Base-by-base conservation (phyloP, 2,329 filamentous ascomycete genomes). In the Pyrenophora seminiperda region DNA sequence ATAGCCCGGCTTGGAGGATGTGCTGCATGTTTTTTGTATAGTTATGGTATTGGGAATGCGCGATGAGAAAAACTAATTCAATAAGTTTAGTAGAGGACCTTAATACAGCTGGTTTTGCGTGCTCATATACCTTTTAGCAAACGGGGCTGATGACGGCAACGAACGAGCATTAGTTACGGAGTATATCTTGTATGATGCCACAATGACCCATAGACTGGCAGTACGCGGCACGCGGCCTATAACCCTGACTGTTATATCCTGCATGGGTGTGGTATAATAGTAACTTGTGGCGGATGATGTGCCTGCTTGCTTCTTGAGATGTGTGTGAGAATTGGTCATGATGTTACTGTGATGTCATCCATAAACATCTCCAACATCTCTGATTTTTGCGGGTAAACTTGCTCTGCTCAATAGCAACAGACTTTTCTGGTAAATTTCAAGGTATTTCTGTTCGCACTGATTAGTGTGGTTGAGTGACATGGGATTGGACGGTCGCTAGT, bases 131-230 rank as follows among this genome's bases (percentile, higher is more conserved):
- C 24, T 19, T n/a, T n/a, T n/a, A n/a, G n/a, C n/a, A n/a, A 24
- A 7, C 3, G 7, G 22, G 41, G 33, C 33, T 15, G 17, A 42
- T 5, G 19, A 43, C 41, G 41, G 41, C 30, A 43, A 43, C n/a
- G 10, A 11, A 15, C 19, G 19, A 34, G 41, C 30, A 24, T 20
- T 15, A n/a, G n/a, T n/a, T n/a, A n/a, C n/a, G n/a, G n/a, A n/a
- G n/a, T n/a, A n/a, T n/a, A n/a, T n/a, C n/a, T 43, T 43, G 41
- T 34, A 33, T 43, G 41, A 43, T 43, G 41, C 41, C 30, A 31
- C 41, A n/a, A 43, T 43, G 41, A 43, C 33, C 17, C 41, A 22
- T 34, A 24, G n/a, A 43, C 24, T 34, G n/a, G n/a, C n/a, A n/a
- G n/a, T n/a, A n/a, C n/a, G n/a, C n/a, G 4, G 10, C 24, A 24